A percentile compares a stretch with the other conserved stretches of the same genome.
Conservation (phyloP, 139 green algal species). For the Micromonas commoda region DNA sequence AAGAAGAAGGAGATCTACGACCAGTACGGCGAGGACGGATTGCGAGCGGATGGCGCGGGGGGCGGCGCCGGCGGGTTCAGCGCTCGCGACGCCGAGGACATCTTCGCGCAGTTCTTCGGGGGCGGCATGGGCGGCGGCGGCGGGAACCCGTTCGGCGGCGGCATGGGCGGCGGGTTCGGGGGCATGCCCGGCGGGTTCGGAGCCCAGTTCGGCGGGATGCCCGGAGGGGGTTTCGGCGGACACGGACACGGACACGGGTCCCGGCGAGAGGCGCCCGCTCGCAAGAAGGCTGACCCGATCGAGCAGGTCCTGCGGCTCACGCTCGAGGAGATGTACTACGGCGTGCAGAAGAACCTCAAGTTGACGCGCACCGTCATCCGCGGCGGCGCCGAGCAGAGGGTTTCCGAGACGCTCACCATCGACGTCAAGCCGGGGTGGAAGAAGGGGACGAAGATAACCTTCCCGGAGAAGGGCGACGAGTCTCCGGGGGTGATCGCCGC, state of each 20-base stretch:
- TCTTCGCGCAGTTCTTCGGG: slow-evolving; percentile 88
- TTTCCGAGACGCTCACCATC: slow-evolving; percentile 86
- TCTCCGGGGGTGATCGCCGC: slow-evolving; percentile 68
- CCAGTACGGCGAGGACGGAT: slow-evolving; percentile 95
- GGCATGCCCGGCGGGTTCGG: background rate
- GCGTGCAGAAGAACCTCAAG: slow-evolving; percentile 75
- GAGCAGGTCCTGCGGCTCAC: slow-evolving; percentile 82
- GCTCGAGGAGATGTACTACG: slow-evolving; percentile 88
- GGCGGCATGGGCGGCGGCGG: slow-evolving; percentile 48
- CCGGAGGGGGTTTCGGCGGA: background rate
- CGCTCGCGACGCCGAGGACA: slow-evolving; percentile 48
- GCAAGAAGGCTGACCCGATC: slow-evolving; percentile 81
- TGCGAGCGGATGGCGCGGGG: slow-evolving; percentile 73
- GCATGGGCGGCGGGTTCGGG: slow-evolving; percentile 1
- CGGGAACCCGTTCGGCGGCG: slow-evolving; percentile 2
- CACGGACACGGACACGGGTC: background rate
- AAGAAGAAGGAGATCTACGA: slow-evolving; percentile 97
- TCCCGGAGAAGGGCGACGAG: slow-evolving; percentile 83
- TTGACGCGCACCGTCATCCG: slow-evolving; percentile 86
- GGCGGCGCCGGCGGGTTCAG: slow-evolving; percentile 59
- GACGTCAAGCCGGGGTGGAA: slow-evolving; percentile 75
- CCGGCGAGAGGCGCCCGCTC: background rate
- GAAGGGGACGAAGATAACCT: slow-evolving; percentile 74
- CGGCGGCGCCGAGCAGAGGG: slow-evolving; percentile 52
- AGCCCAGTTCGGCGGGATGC: background rate